Base-by-base conservation (phyloP, 163 green algal genomes). In the Scenedesmus sp. region DNA sequence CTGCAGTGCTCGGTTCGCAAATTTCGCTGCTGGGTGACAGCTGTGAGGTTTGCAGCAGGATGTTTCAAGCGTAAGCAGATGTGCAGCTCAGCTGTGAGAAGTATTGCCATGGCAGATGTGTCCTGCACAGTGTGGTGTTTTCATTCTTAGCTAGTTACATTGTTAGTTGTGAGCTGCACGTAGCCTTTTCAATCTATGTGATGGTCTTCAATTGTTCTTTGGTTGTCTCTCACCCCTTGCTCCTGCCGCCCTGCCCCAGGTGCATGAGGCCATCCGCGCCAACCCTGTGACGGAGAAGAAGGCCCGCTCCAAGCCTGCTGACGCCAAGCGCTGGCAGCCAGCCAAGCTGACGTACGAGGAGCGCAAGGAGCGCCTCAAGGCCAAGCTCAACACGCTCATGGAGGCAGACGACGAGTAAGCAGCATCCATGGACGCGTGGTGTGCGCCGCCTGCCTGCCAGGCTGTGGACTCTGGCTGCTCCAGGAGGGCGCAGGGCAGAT, bases 341-440 rank as follows among this genome's bases (percentile, higher is more conserved):
- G 81, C 78, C 81, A 99, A 99, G 97, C 94, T 98, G 81, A 99
- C 98, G 26, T 99, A 99, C 93, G 98, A 99, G 83, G 87, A 99
- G 97, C 95, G 97, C 93, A 99, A 99, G 97, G 95, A 97, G 42
- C 94, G 93, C 61, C 97, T 99, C 91, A 99, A 99, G 96, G 93
- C 93, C 44, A 97, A 96, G 93, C 93, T 99, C 44, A 94, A 94
- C 20, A 93, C 94, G 24, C 88, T 98, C 76, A 93, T 93, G 81
- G 94, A 96, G 51, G 93, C 82, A 40, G 93, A 93, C 80, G 93
- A 95, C 65, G 89, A 92, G 82, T 89, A 82, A 79, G 82, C 82
- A 35, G 72, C 35, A 81, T 35, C 72, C 72, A 76, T 76, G 30
- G 30, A 20, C 2, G 2, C 65, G 35, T 72, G 59, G 59, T 3